Evolutionary conservation across 2,329 filamentous ascomycete species (phyloP), one percentile per base, ranked within the genome.

Genomic region (Periconia sp.): DNA sequence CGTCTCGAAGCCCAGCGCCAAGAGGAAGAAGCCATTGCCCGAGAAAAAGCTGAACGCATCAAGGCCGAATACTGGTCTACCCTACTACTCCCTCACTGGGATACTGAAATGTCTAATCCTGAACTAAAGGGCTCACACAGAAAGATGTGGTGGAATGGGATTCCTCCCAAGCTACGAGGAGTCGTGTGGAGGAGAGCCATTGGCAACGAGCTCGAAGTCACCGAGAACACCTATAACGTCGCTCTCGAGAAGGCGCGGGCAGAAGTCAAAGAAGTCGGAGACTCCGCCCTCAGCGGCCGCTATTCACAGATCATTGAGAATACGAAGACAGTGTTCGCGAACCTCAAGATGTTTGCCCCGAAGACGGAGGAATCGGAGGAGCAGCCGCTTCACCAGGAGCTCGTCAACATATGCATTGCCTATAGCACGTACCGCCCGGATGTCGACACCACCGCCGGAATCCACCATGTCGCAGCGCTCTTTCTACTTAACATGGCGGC

Each of bases 351-450:
- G 61, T 92, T 92, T 63, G 80, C 86, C 56, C 71, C 76, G 5
- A 43, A 46, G 26, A 41, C 52, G 2, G 38, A 48, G 11, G 47
- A 48, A 3, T 37, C 50, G n/a, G 59, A 65, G 21, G 80, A 76
- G 72, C 84, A 81, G 0, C 87, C 88, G 1, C 73, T 92, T 9
- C 82, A 92, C 61, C 75, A 83, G 43, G 77, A 80, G 25, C 73
- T 94, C 21, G 74, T 87, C 13, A 84, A 92, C 61, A 82, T 94
- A 8, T 76, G 92, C 47, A 84, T 84, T 58, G 89, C 89, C 5
- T 92, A 92, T 68, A 79, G 85, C 40, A 87, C 90, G 81, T 94
- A 94, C 69, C 81, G 89, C 48, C 86, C 84, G 54, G 89, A 94
- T 63, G 87, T 92, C 59, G 87, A 88, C 50, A 91, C 90, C 59